A percentile compares a stretch with the other conserved stretches of the same genome.
Conservation (phyloP, 2,329 filamentous ascomycete genomes). For the Fusarium sp. region DNA sequence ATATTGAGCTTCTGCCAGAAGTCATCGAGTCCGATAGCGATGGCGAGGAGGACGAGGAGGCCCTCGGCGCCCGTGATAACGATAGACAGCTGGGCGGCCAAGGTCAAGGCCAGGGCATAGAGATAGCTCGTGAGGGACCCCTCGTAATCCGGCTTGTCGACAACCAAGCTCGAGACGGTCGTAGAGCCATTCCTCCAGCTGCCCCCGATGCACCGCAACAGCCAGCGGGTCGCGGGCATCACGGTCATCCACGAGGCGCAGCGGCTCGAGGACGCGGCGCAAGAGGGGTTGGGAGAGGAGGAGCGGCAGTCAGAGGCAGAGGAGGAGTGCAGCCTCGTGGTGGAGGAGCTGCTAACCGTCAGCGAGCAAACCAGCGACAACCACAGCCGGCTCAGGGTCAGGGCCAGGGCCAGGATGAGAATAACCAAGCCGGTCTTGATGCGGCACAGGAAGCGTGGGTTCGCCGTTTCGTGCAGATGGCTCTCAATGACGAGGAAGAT, state of each 20-base stretch:
- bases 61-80: slow-evolving; percentile 36
- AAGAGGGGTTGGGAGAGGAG: slow-evolving; percentile 37
- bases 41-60: slow-evolving; percentile 50
- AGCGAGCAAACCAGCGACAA: slow-evolving; percentile 41
- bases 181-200: slow-evolving; percentile 46
- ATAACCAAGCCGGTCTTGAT: slow-evolving; percentile 54
- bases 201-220: slow-evolving; percentile 48
- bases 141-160: slow-evolving; percentile 66
- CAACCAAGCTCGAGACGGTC: slow-evolving; percentile 49
- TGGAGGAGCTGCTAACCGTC: slow-evolving; percentile 38
- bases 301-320: slow-evolving; percentile 41
- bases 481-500: slow-evolving; percentile 65
- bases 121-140: slow-evolving; percentile 67
- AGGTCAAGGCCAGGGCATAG: slow-evolving; percentile 51
- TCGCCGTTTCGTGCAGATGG: slow-evolving; percentile 65
- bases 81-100: slow-evolving; percentile 46
- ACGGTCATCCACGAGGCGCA: slow-evolving; percentile 39
- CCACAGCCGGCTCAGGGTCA: slow-evolving; percentile 32
- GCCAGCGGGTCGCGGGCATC: slow-evolving; percentile 45
- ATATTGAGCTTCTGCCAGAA: slow-evolving; percentile 38
- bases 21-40: slow-evolving; percentile 51
- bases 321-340: slow-evolving; percentile 45
- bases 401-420: slow-evolving; percentile 41
- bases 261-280: slow-evolving; percentile 40
- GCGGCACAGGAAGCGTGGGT: slow-evolving; percentile 64